These are phyloP conservation scores for Chenopodium album DNA, from an alignment of 148 eudicot genomes.

Conservation along the genomic window DNA sequence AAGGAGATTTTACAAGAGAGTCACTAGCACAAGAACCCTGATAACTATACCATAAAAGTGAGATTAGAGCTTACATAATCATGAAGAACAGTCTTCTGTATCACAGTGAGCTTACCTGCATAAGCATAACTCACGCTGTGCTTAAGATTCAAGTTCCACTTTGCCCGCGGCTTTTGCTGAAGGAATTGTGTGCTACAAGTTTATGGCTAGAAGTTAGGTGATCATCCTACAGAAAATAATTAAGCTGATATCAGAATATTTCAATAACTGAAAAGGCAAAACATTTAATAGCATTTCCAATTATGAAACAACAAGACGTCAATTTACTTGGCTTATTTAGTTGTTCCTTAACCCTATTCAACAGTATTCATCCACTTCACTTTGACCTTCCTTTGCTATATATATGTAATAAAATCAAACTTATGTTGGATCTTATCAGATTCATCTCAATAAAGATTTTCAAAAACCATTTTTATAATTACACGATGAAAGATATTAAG, in stretches of 20 bases:
- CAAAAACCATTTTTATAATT: too few species aligned
- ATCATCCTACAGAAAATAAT: conserved; percentile 64
- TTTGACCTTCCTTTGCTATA: too few species aligned
- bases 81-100: background rate
- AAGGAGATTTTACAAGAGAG: background rate
- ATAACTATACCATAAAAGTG: background rate
- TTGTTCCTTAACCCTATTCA: too few species aligned
- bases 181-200: conserved; percentile 77
- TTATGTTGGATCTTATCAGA: too few species aligned
- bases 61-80: background rate
- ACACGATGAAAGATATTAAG: too few species aligned
- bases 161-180: conserved; percentile 76
- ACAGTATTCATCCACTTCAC: too few species aligned
- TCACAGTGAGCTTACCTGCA: conserved; percentile 18
- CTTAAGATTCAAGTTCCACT: conserved; percentile 32
- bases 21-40: background rate
- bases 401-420: too few species aligned
- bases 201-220: conserved; percentile 56
- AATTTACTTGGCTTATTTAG: background rate
- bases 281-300: background rate
- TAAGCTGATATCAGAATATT: conserved; percentile 25
- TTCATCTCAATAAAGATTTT: too few species aligned
- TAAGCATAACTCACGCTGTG: background rate
- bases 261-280: background rate
- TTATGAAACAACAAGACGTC: background rate